Conservation (phyloP, 176 grass and related monocot genomes). For the Tuctoria greenei region DNA sequence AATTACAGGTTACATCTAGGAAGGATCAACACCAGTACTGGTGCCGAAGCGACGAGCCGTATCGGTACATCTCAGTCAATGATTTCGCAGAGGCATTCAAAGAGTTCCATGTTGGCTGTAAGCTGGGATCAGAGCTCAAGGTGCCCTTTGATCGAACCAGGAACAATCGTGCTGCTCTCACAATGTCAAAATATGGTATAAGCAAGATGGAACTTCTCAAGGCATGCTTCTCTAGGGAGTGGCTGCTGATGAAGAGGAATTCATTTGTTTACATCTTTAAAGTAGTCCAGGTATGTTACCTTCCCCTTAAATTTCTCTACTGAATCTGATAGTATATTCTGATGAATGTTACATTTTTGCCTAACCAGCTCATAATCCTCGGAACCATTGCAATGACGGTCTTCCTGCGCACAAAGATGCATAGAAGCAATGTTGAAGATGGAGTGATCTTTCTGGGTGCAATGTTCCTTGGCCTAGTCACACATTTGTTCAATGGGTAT, state of each 20-base stretch:
- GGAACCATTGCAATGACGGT: conserved; percentile 90
- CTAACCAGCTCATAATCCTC: conserved; percentile 85
- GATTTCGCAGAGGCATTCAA: conserved; percentile 76
- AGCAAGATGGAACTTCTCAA: conserved; percentile 72
- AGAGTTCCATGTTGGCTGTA: conserved; percentile 71
- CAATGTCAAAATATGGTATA: conserved; percentile 77
- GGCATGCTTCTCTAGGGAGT: conserved; percentile 80
- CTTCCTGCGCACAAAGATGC: conserved; percentile 83
- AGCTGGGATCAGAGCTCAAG: conserved; percentile 55
- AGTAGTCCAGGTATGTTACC: conserved; percentile 63
- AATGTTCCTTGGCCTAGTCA: conserved; percentile 92
- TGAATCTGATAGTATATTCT: neutral
- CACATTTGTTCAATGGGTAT: conserved; percentile 90
- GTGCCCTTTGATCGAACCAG: conserved; percentile 63
- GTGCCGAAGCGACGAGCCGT: conserved; percentile 48
- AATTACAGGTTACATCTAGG: conserved; percentile 79
- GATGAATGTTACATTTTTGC: conserved; percentile 1
- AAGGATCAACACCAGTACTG: conserved; percentile 97
- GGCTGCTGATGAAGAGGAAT: conserved; percentile 97
- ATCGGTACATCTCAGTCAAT: conserved; percentile 77
- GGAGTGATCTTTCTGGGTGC: conserved; percentile 83
- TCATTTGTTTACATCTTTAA: conserved; percentile 98
- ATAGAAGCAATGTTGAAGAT: conserved; percentile 48
- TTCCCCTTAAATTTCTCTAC: neutral
- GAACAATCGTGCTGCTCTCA: conserved; percentile 87